Evolutionary conservation across 2,329 filamentous ascomycete genomes (phyloP).

Genomic region (Curvularia sp.): DNA sequence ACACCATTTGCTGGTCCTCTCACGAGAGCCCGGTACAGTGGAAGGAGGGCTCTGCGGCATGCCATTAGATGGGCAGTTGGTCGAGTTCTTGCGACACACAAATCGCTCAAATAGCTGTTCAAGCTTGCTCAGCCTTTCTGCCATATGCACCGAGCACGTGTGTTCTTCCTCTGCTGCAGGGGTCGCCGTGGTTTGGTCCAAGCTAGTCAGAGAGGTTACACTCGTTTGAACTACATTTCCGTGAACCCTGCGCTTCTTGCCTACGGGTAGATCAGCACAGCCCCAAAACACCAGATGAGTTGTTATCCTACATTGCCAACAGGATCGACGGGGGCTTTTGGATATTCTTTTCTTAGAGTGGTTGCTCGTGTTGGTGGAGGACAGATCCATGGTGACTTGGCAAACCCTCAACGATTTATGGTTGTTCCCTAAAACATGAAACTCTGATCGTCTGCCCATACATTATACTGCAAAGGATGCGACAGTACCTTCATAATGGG

Average conservation of each 20-base stretch:
- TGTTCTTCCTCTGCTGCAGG: slow-evolving; percentile 26
- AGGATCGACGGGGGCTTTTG: slow-evolving; percentile 40
- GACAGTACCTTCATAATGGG: slow-evolving; percentile 45
- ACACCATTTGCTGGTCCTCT: slow-evolving; percentile 30
- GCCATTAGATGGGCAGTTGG: slow-evolving; percentile 14
- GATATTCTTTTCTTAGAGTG: slow-evolving; percentile 34
- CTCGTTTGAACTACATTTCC: slow-evolving; percentile 22
- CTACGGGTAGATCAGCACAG: slow-evolving; percentile 30
- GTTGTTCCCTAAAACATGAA: slow-evolving; percentile 2
- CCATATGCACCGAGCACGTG: slow-evolving; percentile 40
- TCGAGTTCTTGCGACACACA: slow-evolving; percentile 42
- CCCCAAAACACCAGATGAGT: background rate
- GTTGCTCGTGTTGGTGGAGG: slow-evolving; percentile 24
- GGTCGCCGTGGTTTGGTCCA: slow-evolving; percentile 25
- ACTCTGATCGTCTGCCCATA: slow-evolving; percentile 19
- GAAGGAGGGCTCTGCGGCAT: slow-evolving; percentile 30
- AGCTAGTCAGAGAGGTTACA: slow-evolving; percentile 19
- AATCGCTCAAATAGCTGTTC: slow-evolving; percentile 48
- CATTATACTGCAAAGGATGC: slow-evolving; percentile 29
- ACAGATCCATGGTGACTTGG: slow-evolving; percentile 28
- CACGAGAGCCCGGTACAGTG: slow-evolving; percentile 25
- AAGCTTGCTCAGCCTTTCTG: slow-evolving; percentile 44
- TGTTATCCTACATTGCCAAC: slow-evolving; percentile 46
- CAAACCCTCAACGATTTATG: background rate
- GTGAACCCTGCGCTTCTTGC: slow-evolving; percentile 42